A percentile compares a stretch with the other conserved stretches of the same genome.
phyloP scores from a whole-genome alignment of 2,329 filamentous ascomycete genomes.

The Sporothrix luriei region DNA sequence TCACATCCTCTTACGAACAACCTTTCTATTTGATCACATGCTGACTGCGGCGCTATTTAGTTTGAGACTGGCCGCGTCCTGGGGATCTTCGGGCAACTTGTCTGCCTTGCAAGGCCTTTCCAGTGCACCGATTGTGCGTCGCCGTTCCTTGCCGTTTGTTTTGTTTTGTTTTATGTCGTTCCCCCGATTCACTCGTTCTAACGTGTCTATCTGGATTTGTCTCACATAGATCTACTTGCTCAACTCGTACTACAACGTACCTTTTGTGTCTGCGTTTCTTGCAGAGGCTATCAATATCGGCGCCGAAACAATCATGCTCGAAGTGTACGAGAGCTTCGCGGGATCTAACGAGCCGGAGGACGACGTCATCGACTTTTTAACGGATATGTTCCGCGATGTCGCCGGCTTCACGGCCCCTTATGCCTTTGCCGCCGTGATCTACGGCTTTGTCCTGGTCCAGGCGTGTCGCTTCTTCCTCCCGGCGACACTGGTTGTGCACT shows the following conservation, averaged over 20 bases:
- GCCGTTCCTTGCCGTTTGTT: neutral
- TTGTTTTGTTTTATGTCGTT: neutral
- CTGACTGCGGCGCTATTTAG: slow-evolving; percentile 33
- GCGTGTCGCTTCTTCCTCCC: slow-evolving; percentile 73
- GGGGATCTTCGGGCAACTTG: slow-evolving; percentile 68
- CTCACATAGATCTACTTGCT: slow-evolving; percentile 67
- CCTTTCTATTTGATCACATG: neutral
- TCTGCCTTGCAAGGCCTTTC: slow-evolving; percentile 68
- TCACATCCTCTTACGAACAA: neutral
- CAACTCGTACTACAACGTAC: slow-evolving; percentile 72
- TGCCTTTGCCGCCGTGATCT: slow-evolving; percentile 70
- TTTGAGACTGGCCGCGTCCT: slow-evolving; percentile 67
- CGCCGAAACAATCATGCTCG: slow-evolving; percentile 26
- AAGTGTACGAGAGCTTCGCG: slow-evolving; percentile 19
- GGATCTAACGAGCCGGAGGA: slow-evolving; percentile 10
- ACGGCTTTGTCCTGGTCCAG: slow-evolving; percentile 70
- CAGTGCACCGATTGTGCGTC: slow-evolving; percentile 70
- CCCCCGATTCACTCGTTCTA: too few relatives aligned
- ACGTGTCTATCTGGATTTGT: slow-evolving; percentile 21
- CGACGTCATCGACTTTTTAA: neutral
- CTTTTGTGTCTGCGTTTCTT: slow-evolving; percentile 19
- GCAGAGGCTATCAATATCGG: slow-evolving; percentile 18
- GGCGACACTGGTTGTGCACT: slow-evolving; percentile 71
- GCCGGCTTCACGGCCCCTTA: slow-evolving; percentile 58
- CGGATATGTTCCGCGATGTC: slow-evolving; percentile 15